Base-by-base conservation (phyloP, 495 filamentous ascomycete species). In the Podospora tetraspora region DNA sequence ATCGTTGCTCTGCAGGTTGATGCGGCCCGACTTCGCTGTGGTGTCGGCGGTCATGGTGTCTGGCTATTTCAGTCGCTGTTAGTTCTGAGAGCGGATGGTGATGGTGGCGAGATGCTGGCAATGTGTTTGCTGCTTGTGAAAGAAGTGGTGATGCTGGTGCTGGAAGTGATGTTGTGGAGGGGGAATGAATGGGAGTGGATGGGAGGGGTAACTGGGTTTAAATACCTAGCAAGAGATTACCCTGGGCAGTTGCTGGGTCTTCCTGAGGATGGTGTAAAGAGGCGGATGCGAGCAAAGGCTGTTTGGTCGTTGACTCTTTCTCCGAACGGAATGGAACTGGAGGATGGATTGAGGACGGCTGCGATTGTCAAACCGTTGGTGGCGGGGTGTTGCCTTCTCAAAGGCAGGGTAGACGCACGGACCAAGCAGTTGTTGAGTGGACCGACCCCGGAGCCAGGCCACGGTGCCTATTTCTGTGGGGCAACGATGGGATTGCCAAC, bases 1-100 rank as follows among this genome's bases (percentile, higher is more conserved):
- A 30, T 75, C 73, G 30, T 71, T 75, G 71, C 73, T 75, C 52
- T 58, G 32, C 1, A 75, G 62, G 5, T 58, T 60, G 22, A 75
- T 52, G 43, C 43, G 43, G 43, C 43, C 43, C 19, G 43, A 61
- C 62, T 66, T 68, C 25, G 69, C 62, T 6, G 64, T 64, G 61
- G 70, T 68, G 23, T 56, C 63, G 59, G 63, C 66, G 12, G 71
- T 66, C 71, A 71, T 73, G 77, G 69, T 59, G n/a, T 66, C 6
- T 23, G 11, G 12, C 1, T 64, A 22, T 12, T 2, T 57, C 13
- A 21, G 23, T 57, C 24, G 34, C 7, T 19, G 43, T 52, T 52
- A 57, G 21, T 25, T 3, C 12, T 57, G 34, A 32, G 16, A 52
- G 8, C 19, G 6, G 43, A 52, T n/a, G 16, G 12, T 25, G 23